A percentile compares a stretch with the other conserved stretches of the same genome.
Conservation (phyloP, 345 rosid species). For the Dimocarpus longan region DNA sequence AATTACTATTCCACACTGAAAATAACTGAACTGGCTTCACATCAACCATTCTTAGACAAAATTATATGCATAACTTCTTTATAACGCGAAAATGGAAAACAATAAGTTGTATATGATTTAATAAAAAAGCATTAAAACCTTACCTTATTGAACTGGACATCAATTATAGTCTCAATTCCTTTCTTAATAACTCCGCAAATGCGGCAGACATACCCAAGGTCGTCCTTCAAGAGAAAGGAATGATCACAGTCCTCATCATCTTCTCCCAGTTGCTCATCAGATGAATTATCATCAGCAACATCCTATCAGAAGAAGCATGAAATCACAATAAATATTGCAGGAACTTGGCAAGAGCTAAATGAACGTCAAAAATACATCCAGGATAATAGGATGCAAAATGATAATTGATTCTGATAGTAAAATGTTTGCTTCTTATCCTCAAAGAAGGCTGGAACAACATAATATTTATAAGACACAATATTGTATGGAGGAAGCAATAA, state of each 20-base stretch:
- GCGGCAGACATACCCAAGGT: slow-evolving; percentile 92
- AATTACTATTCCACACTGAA: background rate
- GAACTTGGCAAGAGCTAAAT: slow-evolving; percentile 3
- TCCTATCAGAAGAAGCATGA: slow-evolving; percentile 47
- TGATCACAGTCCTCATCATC: slow-evolving; percentile 75
- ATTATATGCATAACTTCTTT: background rate
- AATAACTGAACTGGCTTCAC: background rate
- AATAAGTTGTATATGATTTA: background rate
- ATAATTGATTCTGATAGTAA: background rate
- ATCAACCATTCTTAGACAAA: slow-evolving; percentile 11
- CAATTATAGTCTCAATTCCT: slow-evolving; percentile 78
- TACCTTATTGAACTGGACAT: slow-evolving; percentile 80
- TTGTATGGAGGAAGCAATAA: slow-evolving; percentile 5
- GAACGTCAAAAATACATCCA: background rate
- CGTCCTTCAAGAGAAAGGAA: slow-evolving; percentile 79
- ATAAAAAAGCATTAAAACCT: slow-evolving; percentile 2
- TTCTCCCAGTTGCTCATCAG: slow-evolving; percentile 45
- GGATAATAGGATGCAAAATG: background rate
- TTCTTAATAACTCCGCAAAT: slow-evolving; percentile 74
- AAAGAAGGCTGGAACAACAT: background rate
- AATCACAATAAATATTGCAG: slow-evolving; percentile 13
- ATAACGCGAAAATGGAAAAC: background rate
- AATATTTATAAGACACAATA: slow-evolving; percentile 6
- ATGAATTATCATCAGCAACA: slow-evolving; percentile 43
- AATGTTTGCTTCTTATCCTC: background rate